Percentiles rank a stretch among this genome's conserved stretches.
These are phyloP conservation scores for Dissophora ornata DNA, from an alignment of 192 early-diverging fungal genomes.

Conservation along the genomic window DNA sequence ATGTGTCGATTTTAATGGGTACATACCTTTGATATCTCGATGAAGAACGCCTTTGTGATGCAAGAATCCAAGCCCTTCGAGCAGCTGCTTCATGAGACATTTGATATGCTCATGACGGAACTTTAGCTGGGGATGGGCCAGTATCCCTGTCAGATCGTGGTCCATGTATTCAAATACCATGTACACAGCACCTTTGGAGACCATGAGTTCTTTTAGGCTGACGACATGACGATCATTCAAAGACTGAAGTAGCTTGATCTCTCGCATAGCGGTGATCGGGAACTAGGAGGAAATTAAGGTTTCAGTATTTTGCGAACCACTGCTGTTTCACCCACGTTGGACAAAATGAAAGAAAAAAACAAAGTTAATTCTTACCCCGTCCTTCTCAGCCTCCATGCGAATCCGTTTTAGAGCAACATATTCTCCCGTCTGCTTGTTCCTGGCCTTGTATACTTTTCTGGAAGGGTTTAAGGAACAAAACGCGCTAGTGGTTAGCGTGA, in stretches of 20 bases:
- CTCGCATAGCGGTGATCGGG: slow-evolving; percentile 88
- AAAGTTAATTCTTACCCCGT: slow-evolving; percentile 78
- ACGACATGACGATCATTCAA: slow-evolving; percentile 79
- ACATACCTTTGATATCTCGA: slow-evolving; percentile 90
- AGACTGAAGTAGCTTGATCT: slow-evolving; percentile 80
- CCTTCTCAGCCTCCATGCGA: slow-evolving; percentile 82
- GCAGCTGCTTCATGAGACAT: slow-evolving; percentile 86
- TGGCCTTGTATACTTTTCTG: slow-evolving; percentile 87
- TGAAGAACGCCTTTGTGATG: slow-evolving; percentile 88
- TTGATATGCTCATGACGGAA: slow-evolving; percentile 83
- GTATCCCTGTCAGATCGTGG: slow-evolving; percentile 83
- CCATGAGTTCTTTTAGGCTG: slow-evolving; percentile 79
- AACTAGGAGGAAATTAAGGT: slow-evolving; percentile 66
- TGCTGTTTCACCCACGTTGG: no score
- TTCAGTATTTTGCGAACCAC: no score
- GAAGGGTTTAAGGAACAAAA: not conserved
- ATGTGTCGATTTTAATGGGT: no score
- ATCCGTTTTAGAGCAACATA: slow-evolving; percentile 86
- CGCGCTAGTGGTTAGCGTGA: no score
- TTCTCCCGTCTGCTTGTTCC: slow-evolving; percentile 72
- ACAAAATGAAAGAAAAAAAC: no score
- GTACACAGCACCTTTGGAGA: slow-evolving; percentile 76
- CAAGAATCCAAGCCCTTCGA: slow-evolving; percentile 88
- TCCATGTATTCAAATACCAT: slow-evolving; percentile 94
- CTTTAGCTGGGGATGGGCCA: slow-evolving; percentile 76